Percentiles rank a stretch among this genome's conserved stretches.
Conservation (phyloP, 1,139 yeast species). For the Zygosaccharomyces pseudobailii region DNA sequence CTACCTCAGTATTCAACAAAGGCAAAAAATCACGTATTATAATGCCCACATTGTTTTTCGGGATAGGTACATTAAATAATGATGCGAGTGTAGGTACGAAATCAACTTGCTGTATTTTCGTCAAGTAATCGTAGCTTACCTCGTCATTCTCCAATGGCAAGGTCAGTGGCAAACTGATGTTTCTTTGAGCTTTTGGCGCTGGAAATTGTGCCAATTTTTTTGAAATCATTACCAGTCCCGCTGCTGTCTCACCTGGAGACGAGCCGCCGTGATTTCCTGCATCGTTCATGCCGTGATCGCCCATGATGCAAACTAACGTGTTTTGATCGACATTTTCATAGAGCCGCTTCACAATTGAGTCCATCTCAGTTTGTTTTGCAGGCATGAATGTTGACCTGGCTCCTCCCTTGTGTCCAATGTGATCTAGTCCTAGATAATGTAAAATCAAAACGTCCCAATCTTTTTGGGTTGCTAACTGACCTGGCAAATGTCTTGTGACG, state of each 20-base stretch:
- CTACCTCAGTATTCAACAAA: constrained; percentile 44
- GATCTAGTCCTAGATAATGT: constrained; percentile 92
- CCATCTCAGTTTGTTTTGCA: constrained; percentile 82
- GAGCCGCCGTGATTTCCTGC: constrained; percentile 95
- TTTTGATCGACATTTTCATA: constrained; percentile 48
- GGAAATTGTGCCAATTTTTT: constrained; percentile 43
- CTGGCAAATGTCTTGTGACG: constrained; percentile 75
- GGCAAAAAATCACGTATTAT: constrained; percentile 53
- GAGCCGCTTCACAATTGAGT: constrained; percentile 50
- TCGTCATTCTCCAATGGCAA: constrained; percentile 9
- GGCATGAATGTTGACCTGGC: constrained; percentile 78
- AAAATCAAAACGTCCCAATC: constrained; percentile 83
- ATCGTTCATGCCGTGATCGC: constrained; percentile 93
- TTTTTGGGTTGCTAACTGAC: constrained; percentile 33
- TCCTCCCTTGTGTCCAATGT: constrained; percentile 97
- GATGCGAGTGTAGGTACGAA: constrained; percentile 79
- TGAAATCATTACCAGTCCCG: constrained; percentile 71
- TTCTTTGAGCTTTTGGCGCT: constrained; percentile 17
- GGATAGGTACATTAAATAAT: constrained; percentile 74
- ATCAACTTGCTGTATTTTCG: constrained; percentile 70
- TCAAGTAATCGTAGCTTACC: constrained; percentile 45
- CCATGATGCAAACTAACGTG: constrained; percentile 72
- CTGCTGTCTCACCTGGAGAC: constrained; percentile 82
- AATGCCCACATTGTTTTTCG: constrained; percentile 79
- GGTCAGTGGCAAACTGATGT: constrained; percentile 42